Conservation (phyloP, 1,284 basidiomycete species). For the Marasmius oreades region DNA sequence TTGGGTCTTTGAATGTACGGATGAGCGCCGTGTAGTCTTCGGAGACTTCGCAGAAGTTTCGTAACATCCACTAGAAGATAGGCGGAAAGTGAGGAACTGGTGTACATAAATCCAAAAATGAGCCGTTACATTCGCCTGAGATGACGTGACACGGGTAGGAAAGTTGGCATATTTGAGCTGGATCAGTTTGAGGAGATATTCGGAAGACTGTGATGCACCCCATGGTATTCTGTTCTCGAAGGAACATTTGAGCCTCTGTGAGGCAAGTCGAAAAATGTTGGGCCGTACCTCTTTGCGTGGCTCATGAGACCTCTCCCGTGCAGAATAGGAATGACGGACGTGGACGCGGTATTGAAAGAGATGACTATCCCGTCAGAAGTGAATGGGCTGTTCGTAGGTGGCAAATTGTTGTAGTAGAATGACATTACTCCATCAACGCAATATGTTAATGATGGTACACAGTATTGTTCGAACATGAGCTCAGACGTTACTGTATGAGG, state of each 20-base stretch:
- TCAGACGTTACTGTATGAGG: conserved; percentile 82
- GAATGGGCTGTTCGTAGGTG: conserved; percentile 35
- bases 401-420: conserved; percentile 74
- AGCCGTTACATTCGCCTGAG: conserved; percentile 52
- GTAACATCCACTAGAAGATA: conserved; percentile 76
- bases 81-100: not conserved
- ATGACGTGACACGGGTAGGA: conserved; percentile 53
- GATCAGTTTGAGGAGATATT: conserved; percentile 88
- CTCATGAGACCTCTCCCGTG: conserved; percentile 78
- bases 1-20: conserved; percentile 59
- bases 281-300: conserved; percentile 79
- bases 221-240: conserved; percentile 75
- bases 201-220: conserved; percentile 88
- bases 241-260: not conserved
- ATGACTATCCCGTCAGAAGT: conserved; percentile 74
- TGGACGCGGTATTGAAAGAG: conserved; percentile 83
- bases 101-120: not conserved
- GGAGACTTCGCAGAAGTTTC: conserved; percentile 85
- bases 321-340: conserved; percentile 84
- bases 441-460: conserved; percentile 83
- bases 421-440: conserved; percentile 93
- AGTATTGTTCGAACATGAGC: conserved; percentile 94
- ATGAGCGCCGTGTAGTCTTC: conserved; percentile 75
- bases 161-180: conserved; percentile 97
- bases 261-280: too few species aligned